Evolutionary conservation across 176 grass and related monocot genomes (phyloP).

Genomic region (Hyparrhenia diplandra): DNA sequence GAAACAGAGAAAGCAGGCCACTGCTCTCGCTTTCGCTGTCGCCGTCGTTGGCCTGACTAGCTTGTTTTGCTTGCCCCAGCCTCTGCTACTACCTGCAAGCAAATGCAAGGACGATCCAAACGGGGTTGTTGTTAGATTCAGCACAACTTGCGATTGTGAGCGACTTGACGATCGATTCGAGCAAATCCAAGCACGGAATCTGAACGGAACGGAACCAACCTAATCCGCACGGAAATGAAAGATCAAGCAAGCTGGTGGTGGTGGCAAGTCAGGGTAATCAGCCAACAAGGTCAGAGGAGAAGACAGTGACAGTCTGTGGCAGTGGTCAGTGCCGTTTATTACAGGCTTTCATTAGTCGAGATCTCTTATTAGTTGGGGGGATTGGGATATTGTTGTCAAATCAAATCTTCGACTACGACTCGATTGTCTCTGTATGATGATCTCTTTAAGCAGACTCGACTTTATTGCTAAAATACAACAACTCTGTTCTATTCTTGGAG

Average conservation of each 20-base stretch:
- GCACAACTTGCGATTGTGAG: background rate
- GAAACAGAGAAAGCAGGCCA: no score
- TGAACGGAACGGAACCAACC: background rate
- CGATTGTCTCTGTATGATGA: background rate
- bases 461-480: no score
- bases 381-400: background rate
- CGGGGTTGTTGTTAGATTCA: background rate
- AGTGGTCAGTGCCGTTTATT: background rate
- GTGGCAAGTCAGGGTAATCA: no score
- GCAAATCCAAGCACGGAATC: background rate
- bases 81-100: slow-evolving; percentile 23
- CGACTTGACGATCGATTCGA: background rate
- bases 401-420: background rate
- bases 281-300: no score
- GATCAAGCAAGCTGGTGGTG: no score
- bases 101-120: slow-evolving; percentile 20
- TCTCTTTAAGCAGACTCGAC: background rate
- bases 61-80: no score
- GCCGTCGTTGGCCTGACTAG: background rate
- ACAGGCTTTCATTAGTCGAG: background rate
- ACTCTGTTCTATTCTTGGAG: no score
- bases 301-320: no score
- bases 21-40: background rate
- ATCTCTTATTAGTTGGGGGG: background rate
- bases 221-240: no score